Conservation (phyloP, 2,329 filamentous ascomycete species). For the Fusarium chuoi region DNA sequence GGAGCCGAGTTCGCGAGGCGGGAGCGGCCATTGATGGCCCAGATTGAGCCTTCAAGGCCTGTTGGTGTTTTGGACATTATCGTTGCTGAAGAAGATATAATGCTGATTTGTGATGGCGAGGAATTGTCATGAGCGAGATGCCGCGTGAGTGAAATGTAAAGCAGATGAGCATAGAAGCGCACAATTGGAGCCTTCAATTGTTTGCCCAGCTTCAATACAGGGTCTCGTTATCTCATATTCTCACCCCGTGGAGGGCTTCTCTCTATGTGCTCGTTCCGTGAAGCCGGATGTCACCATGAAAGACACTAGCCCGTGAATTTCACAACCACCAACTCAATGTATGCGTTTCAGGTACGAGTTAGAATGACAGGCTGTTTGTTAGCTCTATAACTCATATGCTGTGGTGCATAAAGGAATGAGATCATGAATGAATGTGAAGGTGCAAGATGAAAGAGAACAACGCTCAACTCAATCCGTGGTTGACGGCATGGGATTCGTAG, state of each 20-base stretch:
- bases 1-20: not conserved
- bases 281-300: not conserved
- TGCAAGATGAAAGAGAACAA: not conserved
- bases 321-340: not conserved
- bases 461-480: not conserved
- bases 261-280: not conserved
- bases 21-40: constrained; percentile 30
- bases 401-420: not conserved
- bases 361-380: not conserved
- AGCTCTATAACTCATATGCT: too few species aligned
- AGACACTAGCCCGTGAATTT: not conserved
- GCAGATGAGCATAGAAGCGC: not conserved
- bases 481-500: not conserved
- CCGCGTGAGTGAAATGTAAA: not conserved
- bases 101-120: not conserved
- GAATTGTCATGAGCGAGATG: not conserved
- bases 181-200: not conserved
- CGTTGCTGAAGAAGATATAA: too few species aligned
- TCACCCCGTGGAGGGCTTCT: not conserved
- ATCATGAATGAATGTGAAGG: not conserved
- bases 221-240: not conserved
- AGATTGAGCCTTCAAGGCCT: constrained; percentile 42
- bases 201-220: rapidly evolving
- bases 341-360: not conserved
- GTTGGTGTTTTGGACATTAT: constrained; percentile 23